phyloP scores from a whole-genome alignment of 1,284 basidiomycete genomes.

The Cryptococcus sp. region DNA sequence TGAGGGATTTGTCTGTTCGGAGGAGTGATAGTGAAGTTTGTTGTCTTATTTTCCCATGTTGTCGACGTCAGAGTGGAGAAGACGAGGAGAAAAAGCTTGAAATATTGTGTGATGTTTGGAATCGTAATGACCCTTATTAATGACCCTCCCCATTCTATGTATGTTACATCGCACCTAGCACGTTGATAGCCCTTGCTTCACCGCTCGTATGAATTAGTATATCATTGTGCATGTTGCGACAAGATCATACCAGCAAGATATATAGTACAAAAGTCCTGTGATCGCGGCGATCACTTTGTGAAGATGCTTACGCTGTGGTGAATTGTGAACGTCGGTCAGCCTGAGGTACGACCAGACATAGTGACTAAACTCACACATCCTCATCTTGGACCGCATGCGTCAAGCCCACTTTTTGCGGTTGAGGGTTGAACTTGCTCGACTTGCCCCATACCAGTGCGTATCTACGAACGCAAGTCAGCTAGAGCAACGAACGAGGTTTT shows the following conservation, averaged over 20 bases:
- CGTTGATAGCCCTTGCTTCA: not conserved
- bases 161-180: not conserved
- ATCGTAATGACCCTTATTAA: too few species aligned
- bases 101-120: too few species aligned
- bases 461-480: slow-evolving; percentile 38
- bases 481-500: not conserved
- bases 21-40: not conserved
- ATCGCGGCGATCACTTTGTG: slow-evolving; percentile 41
- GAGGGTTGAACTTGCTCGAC: slow-evolving; percentile 85
- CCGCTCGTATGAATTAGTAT: slow-evolving; percentile 1
- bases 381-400: slow-evolving; percentile 86
- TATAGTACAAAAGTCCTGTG: not conserved
- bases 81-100: too few species aligned
- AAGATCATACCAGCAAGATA: not conserved
- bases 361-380: slow-evolving; percentile 72
- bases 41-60: not conserved
- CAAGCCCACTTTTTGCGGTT: slow-evolving; percentile 89
- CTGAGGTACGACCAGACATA: not conserved
- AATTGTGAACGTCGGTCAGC: not conserved
- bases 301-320: slow-evolving; percentile 50
- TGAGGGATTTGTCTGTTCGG: not conserved
- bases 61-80: too few species aligned
- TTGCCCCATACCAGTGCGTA: slow-evolving; percentile 93
- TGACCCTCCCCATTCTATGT: slow-evolving; percentile 1
- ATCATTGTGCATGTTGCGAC: not conserved